Evolutionary conservation across 768 basidiomycete species (phyloP), one percentile per base, ranked within the genome.

Genomic region (Serendipita sp.): DNA sequence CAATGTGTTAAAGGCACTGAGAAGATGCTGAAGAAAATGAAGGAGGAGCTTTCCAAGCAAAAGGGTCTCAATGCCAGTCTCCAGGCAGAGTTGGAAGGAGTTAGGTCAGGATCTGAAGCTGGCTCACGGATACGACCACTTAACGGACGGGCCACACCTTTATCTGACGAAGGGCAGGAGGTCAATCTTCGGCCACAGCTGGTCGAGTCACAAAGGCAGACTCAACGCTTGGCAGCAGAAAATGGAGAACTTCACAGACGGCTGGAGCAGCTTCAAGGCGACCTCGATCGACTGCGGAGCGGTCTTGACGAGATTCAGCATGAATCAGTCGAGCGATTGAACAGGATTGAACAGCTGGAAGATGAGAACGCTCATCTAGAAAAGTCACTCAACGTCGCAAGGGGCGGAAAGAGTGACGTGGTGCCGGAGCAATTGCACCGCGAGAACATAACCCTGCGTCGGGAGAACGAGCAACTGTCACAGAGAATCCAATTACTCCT

Each of bases 1-100:
- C 88, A 92, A 71, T 97, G 96, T 74, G 93, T 97, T 68, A 98
- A 97, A 80, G 91, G 91, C 48, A 97, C 94, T 1, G 96, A 98
- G 74, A 96, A 94, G 75, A 92, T 98, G 84, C 88, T 97, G 78
- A 84, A 92, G 67, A 83, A 87, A 67, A 90, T 97, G 86, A 90
- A 92, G 73, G 95, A 94, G 63, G 96, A 98, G 70, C 75, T 97
- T 63, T 87, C 81, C 66, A 94, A 88, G 75, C 90, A 95, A 74
- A 97, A 96, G 75, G 78, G 78, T 51, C 73, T 84, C 48, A 94
- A 92, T 69, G 76, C 83, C 45, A 76, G 79, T 63, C 82, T 98
- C 28, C 91, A 97, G 70, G 73, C 80, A n/a, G 90, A 97, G 68
- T 77, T 95, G 22, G 91, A 95, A 63, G 72, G 77, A 1, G 69